Conservation (phyloP, 176 grass and related monocot species). For the Rhynchospora pubera region DNA sequence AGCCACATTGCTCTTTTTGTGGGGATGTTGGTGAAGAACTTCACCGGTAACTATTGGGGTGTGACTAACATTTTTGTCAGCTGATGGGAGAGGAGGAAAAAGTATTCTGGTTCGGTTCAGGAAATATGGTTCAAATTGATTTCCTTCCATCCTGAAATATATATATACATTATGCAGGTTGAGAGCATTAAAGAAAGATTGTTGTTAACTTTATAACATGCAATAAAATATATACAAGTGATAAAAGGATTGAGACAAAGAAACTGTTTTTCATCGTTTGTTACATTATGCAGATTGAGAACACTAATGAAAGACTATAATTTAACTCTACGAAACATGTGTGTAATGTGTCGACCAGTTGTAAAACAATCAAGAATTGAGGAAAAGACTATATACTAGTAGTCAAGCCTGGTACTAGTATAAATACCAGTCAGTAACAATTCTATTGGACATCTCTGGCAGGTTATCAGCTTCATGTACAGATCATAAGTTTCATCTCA, state of each 20-base stretch:
- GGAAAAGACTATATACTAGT: neutral
- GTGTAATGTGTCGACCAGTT: neutral
- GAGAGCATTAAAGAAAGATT: neutral
- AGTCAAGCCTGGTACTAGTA: constrained; percentile 18
- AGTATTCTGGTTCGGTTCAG: constrained; percentile 11
- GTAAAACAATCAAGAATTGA: neutral
- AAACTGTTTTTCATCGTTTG: no score
- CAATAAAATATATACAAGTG: no score
- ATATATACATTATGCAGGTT: neutral
- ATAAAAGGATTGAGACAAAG: no score
- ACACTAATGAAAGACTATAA: constrained; percentile 10
- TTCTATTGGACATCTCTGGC: neutral
- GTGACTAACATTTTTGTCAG: constrained; percentile 41
- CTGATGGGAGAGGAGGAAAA: constrained; percentile 28
- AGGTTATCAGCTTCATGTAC: neutral
- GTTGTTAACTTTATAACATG: no score
- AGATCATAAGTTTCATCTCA: neutral
- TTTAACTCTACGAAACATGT: neutral
- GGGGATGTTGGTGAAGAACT: constrained; percentile 31
- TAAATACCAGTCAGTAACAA: neutral
- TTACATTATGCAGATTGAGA: neutral
- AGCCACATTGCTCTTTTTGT: constrained; percentile 36
- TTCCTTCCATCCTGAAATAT: constrained; percentile 67
- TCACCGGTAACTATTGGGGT: constrained; percentile 35
- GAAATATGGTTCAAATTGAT: constrained; percentile 46